These are phyloP conservation scores for Boletus coccyginus DNA, from an alignment of 768 basidiomycete species.

Conservation along the genomic window DNA sequence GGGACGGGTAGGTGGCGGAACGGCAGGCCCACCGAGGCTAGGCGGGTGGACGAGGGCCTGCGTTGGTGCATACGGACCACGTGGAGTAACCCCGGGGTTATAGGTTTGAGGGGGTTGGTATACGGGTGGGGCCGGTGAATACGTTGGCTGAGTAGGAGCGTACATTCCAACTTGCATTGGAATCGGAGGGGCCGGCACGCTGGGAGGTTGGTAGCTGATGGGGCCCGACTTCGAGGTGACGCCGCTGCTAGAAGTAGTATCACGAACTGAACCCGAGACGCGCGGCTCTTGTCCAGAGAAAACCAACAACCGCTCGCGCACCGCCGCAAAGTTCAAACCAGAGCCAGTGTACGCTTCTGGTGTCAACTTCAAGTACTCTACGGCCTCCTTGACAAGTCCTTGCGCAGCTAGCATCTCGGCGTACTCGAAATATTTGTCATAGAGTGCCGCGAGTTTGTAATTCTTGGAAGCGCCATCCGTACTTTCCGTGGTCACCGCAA, in stretches of 20 bases:
- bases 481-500: constrained; percentile 40
- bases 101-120: constrained; percentile 8
- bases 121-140: constrained; percentile 30
- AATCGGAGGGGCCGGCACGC: constrained; percentile 24
- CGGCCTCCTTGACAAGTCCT: constrained; percentile 83
- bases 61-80: constrained; percentile 10
- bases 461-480: constrained; percentile 46
- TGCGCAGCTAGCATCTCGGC: constrained; percentile 89
- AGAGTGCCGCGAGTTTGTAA: constrained; percentile 82
- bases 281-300: constrained; percentile 32
- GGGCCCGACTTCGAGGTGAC: constrained; percentile 6
- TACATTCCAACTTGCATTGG: constrained; percentile 19
- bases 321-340: constrained; percentile 40
- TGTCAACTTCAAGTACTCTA: constrained; percentile 73
- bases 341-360: constrained; percentile 76
- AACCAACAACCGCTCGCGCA: constrained; percentile 45
- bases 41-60: constrained; percentile 39
- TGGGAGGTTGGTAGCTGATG: constrained; percentile 24
- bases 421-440: constrained; percentile 95
- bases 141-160: constrained; percentile 25
- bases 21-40: constrained; percentile 36
- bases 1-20: constrained; percentile 44
- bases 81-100: not conserved
- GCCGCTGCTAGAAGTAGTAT: constrained; percentile 31
- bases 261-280: constrained; percentile 27